phyloP scores from a whole-genome alignment of 1,284 basidiomycete species.

The Apiotrichum porosum region DNA sequence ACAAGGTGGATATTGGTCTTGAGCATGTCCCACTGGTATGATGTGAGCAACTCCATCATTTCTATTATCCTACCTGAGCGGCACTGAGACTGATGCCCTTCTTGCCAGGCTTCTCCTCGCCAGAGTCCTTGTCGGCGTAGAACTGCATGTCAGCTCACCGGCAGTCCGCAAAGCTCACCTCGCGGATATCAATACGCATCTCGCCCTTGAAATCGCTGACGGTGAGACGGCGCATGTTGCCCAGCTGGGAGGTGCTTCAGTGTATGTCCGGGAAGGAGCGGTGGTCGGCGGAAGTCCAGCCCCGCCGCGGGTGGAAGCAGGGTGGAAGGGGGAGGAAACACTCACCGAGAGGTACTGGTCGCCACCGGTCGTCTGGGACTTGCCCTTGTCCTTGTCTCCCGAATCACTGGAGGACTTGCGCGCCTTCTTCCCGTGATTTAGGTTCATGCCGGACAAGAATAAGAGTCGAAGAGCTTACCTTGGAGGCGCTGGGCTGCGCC shows the following conservation, averaged over 20 bases:
- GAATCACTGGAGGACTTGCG: too few relatives aligned
- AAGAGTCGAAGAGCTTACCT: too few relatives aligned
- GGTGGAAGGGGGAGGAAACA: too few relatives aligned
- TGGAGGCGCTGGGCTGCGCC: too few relatives aligned
- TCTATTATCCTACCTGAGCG: slow-evolving; percentile 59
- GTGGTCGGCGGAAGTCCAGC: too few relatives aligned
- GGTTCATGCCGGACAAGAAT: too few relatives aligned
- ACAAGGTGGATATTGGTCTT: slow-evolving; percentile 14
- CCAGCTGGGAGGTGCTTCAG: background rate
- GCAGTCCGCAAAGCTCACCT: slow-evolving; percentile 49
- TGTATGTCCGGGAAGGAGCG: slow-evolving; percentile 2
- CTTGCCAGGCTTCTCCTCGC: slow-evolving; percentile 70
- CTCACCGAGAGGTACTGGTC: too few relatives aligned
- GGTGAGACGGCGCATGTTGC: slow-evolving; percentile 63
- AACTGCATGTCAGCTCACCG: too few relatives aligned
- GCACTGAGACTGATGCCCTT: slow-evolving; percentile 69
- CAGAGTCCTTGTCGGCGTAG: slow-evolving; percentile 55
- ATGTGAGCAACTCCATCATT: background rate
- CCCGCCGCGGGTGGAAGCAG: too few relatives aligned
- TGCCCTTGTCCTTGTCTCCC: background rate
- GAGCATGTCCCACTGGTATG: slow-evolving; percentile 20
- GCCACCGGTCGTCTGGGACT: background rate
- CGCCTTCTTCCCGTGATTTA: too few relatives aligned
- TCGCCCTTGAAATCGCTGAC: slow-evolving; percentile 66
- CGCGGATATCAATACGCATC: slow-evolving; percentile 68